phyloP scores from a whole-genome alignment of 805 yeast species.

The Teunomyces aglyptinius region DNA sequence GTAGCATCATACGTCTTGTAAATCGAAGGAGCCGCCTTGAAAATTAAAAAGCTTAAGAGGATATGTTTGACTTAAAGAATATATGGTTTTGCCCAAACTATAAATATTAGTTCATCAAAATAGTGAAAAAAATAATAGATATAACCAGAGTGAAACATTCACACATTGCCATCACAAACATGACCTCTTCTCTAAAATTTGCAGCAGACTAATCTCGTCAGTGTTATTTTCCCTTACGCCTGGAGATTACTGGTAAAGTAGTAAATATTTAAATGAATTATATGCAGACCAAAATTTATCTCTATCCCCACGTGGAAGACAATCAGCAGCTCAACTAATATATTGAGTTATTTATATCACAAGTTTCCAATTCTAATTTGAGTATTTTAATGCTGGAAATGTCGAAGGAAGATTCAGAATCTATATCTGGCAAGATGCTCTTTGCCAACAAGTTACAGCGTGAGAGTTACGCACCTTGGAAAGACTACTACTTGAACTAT shows the following conservation, averaged over 20 bases:
- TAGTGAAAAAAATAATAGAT: background rate
- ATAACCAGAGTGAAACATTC: no score
- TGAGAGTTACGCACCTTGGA: conserved; percentile 90
- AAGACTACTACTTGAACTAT: conserved; percentile 64
- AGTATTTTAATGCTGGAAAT: background rate
- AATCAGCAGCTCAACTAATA: background rate
- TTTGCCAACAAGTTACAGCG: conserved; percentile 81
- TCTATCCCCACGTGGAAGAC: conserved; percentile 4
- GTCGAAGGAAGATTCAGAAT: conserved; percentile 5
- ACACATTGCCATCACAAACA: no score
- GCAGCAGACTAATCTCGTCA: background rate
- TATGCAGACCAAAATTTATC: background rate
- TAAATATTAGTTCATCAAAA: background rate
- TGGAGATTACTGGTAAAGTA: background rate
- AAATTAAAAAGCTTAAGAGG: background rate
- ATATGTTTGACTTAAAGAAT: background rate
- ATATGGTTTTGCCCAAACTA: background rate
- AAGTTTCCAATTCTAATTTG: background rate
- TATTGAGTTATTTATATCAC: conserved; percentile 1
- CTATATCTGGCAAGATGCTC: conserved; percentile 51
- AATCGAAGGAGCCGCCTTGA: background rate
- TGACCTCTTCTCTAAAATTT: no score
- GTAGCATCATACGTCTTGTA: background rate
- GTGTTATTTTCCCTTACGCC: background rate
- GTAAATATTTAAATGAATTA: background rate